These are phyloP conservation scores for Cercospora sp. DNA, from an alignment of 2,329 filamentous ascomycete species.

Conservation along the genomic window DNA sequence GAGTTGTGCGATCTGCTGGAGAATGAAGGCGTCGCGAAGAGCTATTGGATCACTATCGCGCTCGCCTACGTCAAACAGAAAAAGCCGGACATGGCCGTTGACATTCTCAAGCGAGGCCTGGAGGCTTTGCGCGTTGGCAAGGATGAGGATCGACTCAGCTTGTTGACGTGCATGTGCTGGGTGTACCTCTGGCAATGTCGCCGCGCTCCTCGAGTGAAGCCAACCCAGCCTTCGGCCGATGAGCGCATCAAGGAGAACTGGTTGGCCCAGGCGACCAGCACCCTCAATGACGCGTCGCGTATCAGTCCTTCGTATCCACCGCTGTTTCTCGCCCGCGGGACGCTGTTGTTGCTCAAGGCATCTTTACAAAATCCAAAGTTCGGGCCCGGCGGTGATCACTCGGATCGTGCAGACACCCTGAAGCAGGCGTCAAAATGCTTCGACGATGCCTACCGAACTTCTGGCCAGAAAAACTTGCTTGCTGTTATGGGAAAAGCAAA, in stretches of 20 bases:
- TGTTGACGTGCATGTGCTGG: conserved; percentile 85
- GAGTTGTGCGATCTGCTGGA: conserved; percentile 92
- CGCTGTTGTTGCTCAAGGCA: conserved; percentile 82
- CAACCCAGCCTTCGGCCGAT: conserved; percentile 64
- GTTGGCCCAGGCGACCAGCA: conserved; percentile 83
- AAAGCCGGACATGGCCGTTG: conserved; percentile 80
- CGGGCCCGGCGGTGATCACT: conserved; percentile 60
- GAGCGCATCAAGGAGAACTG: conserved; percentile 91
- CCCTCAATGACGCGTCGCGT: conserved; percentile 90
- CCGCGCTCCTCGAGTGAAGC: conserved; percentile 68
- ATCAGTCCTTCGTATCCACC: conserved; percentile 92
- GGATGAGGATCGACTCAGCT: conserved; percentile 78
- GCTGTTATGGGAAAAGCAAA: conserved; percentile 87
- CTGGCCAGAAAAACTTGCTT: conserved; percentile 84
- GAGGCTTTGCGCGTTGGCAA: conserved; percentile 64
- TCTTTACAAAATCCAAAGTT: conserved; percentile 77
- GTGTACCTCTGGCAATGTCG: conserved; percentile 87
- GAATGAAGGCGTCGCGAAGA: conserved; percentile 86
- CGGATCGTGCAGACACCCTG: conserved; percentile 74
- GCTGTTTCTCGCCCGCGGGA: conserved; percentile 85
- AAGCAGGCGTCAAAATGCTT: conserved; percentile 89
- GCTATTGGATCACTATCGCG: conserved; percentile 97
- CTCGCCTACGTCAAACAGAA: conserved; percentile 95
- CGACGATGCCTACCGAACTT: conserved; percentile 86
- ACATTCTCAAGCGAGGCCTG: conserved; percentile 70